These are phyloP conservation scores for Fusarium abutilonis DNA, from an alignment of 2,329 filamentous ascomycete species.

Conservation along the genomic window DNA sequence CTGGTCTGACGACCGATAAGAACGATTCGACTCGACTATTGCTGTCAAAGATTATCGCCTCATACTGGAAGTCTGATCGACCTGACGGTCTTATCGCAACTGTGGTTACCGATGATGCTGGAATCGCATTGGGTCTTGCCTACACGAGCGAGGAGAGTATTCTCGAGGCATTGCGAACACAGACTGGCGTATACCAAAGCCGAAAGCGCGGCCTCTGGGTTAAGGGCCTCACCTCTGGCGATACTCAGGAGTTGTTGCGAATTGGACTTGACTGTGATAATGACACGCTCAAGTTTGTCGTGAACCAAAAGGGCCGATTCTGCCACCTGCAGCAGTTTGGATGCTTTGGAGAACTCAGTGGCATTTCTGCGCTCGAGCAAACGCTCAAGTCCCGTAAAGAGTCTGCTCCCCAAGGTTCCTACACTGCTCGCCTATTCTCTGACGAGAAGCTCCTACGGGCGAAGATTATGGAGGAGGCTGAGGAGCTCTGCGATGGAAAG, in stretches of 20 bases:
- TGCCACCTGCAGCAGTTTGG: slow-evolving; percentile 93
- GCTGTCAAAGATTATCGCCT: slow-evolving; percentile 76
- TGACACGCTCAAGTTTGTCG: slow-evolving; percentile 89
- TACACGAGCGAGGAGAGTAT: slow-evolving; percentile 96
- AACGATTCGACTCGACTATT: slow-evolving; percentile 63
- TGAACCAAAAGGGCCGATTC: slow-evolving; percentile 90
- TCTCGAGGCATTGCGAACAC: slow-evolving; percentile 81
- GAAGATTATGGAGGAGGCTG: slow-evolving; percentile 98
- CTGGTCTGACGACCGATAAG: slow-evolving; percentile 73
- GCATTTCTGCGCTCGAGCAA: slow-evolving; percentile 85
- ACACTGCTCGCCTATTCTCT: slow-evolving; percentile 91
- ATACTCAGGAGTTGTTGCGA: slow-evolving; percentile 87
- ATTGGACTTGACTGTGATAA: slow-evolving; percentile 92
- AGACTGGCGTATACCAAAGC: slow-evolving; percentile 90
- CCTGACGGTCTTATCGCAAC: slow-evolving; percentile 87
- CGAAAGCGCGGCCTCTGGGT: slow-evolving; percentile 95
- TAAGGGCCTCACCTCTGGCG: slow-evolving; percentile 93
- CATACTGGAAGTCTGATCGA: slow-evolving; percentile 82
- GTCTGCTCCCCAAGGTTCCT: slow-evolving; percentile 87
- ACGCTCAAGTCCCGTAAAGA: slow-evolving; percentile 84
- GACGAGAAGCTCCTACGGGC: slow-evolving; percentile 89
- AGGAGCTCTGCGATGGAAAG: slow-evolving; percentile 89
- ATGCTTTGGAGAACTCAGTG: slow-evolving; percentile 87
- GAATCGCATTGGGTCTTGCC: slow-evolving; percentile 85
- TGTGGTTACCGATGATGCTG: slow-evolving; percentile 88